These are phyloP conservation scores for Saturnispora serradocipensis DNA, from an alignment of 805 yeast genomes.

Conservation along the genomic window DNA sequence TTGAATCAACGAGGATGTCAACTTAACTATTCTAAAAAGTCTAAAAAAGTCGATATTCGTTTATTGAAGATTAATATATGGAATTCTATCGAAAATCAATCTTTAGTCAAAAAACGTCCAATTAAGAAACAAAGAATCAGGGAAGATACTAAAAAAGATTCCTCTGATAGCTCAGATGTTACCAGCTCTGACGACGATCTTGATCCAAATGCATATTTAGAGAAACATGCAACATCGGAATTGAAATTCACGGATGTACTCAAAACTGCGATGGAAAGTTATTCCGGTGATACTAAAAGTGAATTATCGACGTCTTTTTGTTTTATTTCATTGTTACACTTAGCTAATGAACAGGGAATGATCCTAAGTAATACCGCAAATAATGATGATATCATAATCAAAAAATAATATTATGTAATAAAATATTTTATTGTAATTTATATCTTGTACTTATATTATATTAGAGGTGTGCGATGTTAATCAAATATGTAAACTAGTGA, in stretches of 20 bases:
- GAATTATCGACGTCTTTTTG: constrained; percentile 43
- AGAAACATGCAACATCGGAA: constrained; percentile 7
- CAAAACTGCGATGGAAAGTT: constrained; percentile 28
- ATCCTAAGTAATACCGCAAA: constrained; percentile 28
- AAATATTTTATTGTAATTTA: neutral
- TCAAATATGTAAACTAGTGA: neutral
- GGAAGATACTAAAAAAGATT: neutral
- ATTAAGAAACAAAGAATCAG: constrained; percentile 14
- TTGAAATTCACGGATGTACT: constrained; percentile 29
- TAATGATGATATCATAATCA: constrained; percentile 30
- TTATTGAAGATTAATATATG: constrained; percentile 39
- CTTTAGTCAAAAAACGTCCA: constrained; percentile 20
- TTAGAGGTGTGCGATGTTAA: neutral
- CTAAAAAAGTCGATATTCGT: constrained; percentile 41
- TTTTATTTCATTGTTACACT: constrained; percentile 40
- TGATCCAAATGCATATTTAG: neutral
- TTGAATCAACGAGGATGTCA: neutral
- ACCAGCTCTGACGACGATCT: neutral
- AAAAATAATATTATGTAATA: constrained; percentile 9
- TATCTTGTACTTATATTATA: neutral
- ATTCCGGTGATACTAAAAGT: constrained; percentile 29
- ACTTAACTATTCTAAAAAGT: constrained; percentile 34
- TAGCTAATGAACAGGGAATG: constrained; percentile 42
- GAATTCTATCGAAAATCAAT: constrained; percentile 30
- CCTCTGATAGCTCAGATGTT: neutral